These are phyloP conservation scores for Aspergillus fischeri DNA, from an alignment of 2,329 filamentous ascomycete genomes.

Conservation along the genomic window DNA sequence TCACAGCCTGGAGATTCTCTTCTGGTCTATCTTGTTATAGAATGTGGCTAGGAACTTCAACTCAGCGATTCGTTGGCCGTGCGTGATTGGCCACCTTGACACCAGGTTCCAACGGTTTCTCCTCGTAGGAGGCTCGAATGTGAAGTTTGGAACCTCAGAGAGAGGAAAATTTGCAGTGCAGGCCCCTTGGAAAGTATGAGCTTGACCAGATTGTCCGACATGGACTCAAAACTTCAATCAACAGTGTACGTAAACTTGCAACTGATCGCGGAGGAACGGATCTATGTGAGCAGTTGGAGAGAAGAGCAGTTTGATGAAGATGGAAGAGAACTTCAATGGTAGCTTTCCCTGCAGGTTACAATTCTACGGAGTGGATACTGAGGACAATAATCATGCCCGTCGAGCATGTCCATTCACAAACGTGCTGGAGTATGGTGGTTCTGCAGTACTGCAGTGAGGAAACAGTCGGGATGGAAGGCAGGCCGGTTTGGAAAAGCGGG, in stretches of 20 bases:
- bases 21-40: too few relatives aligned
- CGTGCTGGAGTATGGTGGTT: neutral
- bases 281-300: neutral
- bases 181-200: too few relatives aligned
- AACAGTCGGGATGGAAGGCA: constrained; percentile 32
- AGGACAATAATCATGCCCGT: neutral
- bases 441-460: constrained; percentile 17
- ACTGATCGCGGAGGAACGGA: neutral
- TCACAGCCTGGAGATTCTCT: too few relatives aligned
- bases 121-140: too few relatives aligned
- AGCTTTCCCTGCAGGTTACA: neutral
- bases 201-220: too few relatives aligned
- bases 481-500: constrained; percentile 37
- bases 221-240: too few relatives aligned
- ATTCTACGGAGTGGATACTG: neutral
- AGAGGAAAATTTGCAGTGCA: too few relatives aligned
- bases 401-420: neutral
- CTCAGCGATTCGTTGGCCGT: too few relatives aligned
- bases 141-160: too few relatives aligned
- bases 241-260: neutral
- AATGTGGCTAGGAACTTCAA: too few relatives aligned
- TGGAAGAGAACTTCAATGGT: neutral
- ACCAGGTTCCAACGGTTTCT: too few relatives aligned
- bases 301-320: neutral
- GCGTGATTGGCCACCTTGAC: too few relatives aligned